phyloP scores from a whole-genome alignment of 1,284 basidiomycete genomes.

The Ceratobasidium sp. region DNA sequence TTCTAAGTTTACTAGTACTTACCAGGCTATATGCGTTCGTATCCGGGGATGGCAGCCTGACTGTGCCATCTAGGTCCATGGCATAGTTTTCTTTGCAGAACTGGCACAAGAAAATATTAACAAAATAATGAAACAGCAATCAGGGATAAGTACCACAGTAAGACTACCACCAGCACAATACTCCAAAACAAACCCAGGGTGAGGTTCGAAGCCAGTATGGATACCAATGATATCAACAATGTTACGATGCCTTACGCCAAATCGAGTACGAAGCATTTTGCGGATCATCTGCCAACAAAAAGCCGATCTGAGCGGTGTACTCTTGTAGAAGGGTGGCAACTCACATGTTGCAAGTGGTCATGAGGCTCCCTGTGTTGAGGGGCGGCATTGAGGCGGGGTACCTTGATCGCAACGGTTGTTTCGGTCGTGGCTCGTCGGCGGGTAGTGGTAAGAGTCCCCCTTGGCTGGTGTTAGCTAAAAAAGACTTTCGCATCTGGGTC shows the following conservation, averaged over 20 bases:
- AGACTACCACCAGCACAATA: constrained; percentile 27
- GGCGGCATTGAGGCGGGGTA: constrained; percentile 27
- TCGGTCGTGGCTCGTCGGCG: background rate
- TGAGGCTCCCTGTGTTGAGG: constrained; percentile 3
- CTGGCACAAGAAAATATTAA: background rate
- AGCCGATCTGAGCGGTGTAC: background rate
- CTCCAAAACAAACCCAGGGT: constrained; percentile 36
- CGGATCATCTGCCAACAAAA: constrained; percentile 24
- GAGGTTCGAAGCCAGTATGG: constrained; percentile 7
- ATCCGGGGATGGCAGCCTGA: background rate
- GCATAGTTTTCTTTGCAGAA: background rate
- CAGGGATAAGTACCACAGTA: background rate
- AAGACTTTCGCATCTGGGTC: background rate
- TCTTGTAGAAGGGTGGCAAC: background rate
- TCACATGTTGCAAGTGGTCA: constrained; percentile 30
- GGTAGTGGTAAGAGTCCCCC: background rate
- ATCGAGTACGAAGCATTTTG: background rate
- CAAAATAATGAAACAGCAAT: background rate
- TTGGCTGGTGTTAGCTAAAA: constrained; percentile 1
- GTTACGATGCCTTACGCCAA: constrained; percentile 32
- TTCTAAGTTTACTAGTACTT: background rate
- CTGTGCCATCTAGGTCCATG: background rate
- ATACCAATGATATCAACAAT: constrained; percentile 28
- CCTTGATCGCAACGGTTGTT: constrained; percentile 18
- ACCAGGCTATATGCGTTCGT: constrained; percentile 43